Evolutionary conservation across 2,329 filamentous ascomycete genomes (phyloP), one percentile per base, ranked within the genome.

Genomic region (Neodidymelliopsis sp.): DNA sequence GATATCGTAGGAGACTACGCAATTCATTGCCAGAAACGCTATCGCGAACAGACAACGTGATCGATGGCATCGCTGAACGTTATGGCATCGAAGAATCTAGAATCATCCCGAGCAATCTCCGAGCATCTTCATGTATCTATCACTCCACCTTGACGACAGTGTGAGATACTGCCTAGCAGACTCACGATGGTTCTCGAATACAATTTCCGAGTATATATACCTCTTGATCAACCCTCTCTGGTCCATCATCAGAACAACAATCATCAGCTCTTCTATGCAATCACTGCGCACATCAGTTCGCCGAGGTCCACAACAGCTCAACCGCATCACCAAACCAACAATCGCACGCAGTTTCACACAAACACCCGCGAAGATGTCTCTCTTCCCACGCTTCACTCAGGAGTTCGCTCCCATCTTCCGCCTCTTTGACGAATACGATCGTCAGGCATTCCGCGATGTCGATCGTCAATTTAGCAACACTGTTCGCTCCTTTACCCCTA

Each of bases 401-500:
- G 73, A 75, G 49, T 69, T 74, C 56, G 69, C 71, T 54, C 72
- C 74, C 50, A 72, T 77, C 63, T 79, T 79, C 73, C 74, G 74
- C 41, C 72, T 79, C 34, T 69, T 77, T 55, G 76, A 79, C 63
- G 77, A 78, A 62, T 78, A 76, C 54, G 75, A 78, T 53, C 69
- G 70, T 22, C 62, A 65, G 31, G 53, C 62, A 29, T 58, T 66
- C 60, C 60, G 66, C 51, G 55, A 65, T 49, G 41, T 65, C 33
- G 59, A 69, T 43, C 48, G 47, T 23, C 40, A 60, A 11, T 49
- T 65, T 47, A 24, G 13, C 13, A 53, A 60, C 31, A 57, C 38
- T 31, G 59, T 81, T 36, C 78, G 77, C 35, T 77, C 82, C 66
- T 92, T 91, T 81, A 81, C 83, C 49, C 90, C 89, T 44, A 88